Conservation (phyloP, 345 rosid species). For the Gossypium thurberi region DNA sequence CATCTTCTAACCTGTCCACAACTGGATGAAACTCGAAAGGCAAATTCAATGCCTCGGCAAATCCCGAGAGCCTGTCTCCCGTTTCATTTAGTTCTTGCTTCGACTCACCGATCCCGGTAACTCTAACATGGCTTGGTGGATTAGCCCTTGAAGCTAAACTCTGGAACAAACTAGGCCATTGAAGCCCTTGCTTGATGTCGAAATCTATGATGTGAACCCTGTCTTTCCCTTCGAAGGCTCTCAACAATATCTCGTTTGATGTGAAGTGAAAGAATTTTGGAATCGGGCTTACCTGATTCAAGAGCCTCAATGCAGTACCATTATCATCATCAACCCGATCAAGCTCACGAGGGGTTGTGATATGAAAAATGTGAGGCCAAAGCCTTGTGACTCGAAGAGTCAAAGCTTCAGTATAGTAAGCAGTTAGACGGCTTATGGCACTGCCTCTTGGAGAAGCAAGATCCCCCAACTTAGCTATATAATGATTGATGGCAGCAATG, state of each 20-base stretch:
- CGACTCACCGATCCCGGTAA: constrained; percentile 91
- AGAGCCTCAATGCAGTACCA: constrained; percentile 72
- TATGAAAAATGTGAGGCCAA: constrained; percentile 87
- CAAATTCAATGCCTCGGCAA: constrained; percentile 75
- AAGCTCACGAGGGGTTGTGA: constrained; percentile 69
- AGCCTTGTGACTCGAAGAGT: constrained; percentile 71
- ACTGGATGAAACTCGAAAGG: constrained; percentile 95
- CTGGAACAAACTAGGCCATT: constrained; percentile 95
- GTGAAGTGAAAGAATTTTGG: constrained; percentile 91
- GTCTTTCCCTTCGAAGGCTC: constrained; percentile 92
- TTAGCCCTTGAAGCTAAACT: constrained; percentile 70
- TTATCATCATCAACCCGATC: constrained; percentile 66
- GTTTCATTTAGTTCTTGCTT: constrained; percentile 87
- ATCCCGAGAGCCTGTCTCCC: constrained; percentile 75
- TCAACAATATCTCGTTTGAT: constrained; percentile 74
- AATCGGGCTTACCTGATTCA: constrained; percentile 87
- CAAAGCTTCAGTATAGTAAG: constrained; percentile 84
- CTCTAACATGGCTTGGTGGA: constrained; percentile 81
- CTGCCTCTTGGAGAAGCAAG: constrained; percentile 79
- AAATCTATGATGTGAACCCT: constrained; percentile 89
- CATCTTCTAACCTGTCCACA: constrained; percentile 91
- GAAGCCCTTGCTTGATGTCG: constrained; percentile 95
- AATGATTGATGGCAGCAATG: constrained; percentile 52
- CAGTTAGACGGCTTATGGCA: constrained; percentile 57
- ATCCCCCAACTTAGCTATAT: constrained; percentile 65